A percentile compares a stretch with the other conserved stretches of the same genome.
These are phyloP conservation scores for Metschnikowia continentalis DNA, from an alignment of 805 yeast genomes.

Conservation along the genomic window DNA sequence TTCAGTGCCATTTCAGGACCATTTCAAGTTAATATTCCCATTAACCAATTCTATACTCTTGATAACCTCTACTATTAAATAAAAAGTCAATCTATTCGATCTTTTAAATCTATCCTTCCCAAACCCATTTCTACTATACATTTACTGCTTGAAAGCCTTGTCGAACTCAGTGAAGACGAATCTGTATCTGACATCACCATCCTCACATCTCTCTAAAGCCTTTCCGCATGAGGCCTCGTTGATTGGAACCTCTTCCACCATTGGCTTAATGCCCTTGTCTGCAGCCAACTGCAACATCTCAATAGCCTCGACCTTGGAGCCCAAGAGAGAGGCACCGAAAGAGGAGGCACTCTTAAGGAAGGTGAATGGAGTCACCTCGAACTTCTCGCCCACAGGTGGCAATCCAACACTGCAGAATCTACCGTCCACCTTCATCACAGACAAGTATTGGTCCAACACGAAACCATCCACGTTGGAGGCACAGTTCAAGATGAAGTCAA, in stretches of 20 bases:
- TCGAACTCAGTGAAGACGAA: conserved; percentile 57
- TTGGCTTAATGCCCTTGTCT: conserved; percentile 52
- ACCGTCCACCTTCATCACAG: conserved; percentile 53
- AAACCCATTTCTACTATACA: background rate
- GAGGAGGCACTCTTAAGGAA: conserved; percentile 49
- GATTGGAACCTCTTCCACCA: conserved; percentile 59
- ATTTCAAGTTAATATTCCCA: too few relatives aligned
- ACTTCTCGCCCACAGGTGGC: conserved; percentile 45
- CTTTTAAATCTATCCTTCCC: background rate
- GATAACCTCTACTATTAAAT: too few relatives aligned
- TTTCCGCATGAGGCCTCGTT: conserved; percentile 48
- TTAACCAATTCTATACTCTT: too few relatives aligned
- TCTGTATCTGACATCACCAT: conserved; percentile 60
- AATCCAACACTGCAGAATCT: conserved; percentile 63
- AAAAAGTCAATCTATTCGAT: background rate
- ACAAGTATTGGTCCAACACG: conserved; percentile 46
- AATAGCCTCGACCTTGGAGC: conserved; percentile 58
- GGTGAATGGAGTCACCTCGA: conserved; percentile 46
- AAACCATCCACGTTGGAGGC: conserved; percentile 50
- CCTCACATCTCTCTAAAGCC: conserved; percentile 51
- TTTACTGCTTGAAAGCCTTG: conserved; percentile 31
- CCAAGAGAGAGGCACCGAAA: conserved; percentile 58
- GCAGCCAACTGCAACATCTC: conserved; percentile 66
- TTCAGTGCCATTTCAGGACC: too few relatives aligned
- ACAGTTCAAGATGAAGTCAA: conserved; percentile 52